Conservation (phyloP, 2,329 filamentous ascomycete genomes). For the Microthyrium microscopicum region DNA sequence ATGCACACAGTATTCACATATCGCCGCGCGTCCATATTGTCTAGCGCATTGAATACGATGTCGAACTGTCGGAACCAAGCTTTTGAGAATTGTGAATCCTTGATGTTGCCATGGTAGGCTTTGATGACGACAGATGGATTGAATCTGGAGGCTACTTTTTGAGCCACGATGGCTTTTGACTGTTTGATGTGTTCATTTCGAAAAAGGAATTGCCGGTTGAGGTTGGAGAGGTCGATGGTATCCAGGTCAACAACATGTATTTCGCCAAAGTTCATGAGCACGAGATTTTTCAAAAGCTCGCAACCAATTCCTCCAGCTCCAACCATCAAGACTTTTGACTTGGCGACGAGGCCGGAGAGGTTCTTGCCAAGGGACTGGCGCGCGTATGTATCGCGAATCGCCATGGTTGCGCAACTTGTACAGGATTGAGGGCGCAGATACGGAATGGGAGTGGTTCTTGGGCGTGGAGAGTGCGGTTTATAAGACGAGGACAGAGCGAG, state of each 20-base stretch:
- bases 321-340: constrained; percentile 84
- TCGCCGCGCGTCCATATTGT: constrained; percentile 83
- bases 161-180: constrained; percentile 84
- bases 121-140: constrained; percentile 76
- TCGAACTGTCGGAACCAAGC: constrained; percentile 73
- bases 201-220: constrained; percentile 96
- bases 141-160: constrained; percentile 78
- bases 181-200: constrained; percentile 96
- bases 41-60: constrained; percentile 89
- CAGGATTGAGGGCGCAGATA: too few species aligned
- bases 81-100: constrained; percentile 70
- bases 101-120: constrained; percentile 89
- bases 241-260: constrained; percentile 93
- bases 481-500: too few species aligned
- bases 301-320: constrained; percentile 95
- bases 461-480: too few species aligned
- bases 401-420: too few species aligned
- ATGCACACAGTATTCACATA: constrained; percentile 98
- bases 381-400: too few species aligned
- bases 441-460: too few species aligned
- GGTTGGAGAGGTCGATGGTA: constrained; percentile 93
- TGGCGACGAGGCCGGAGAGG: constrained; percentile 13
- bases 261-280: constrained; percentile 79
- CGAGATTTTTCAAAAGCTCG: constrained; percentile 92
- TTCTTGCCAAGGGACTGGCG: constrained; percentile 5